phyloP scores from a whole-genome alignment of 257 asterid species.

The Solanum boliviense region DNA sequence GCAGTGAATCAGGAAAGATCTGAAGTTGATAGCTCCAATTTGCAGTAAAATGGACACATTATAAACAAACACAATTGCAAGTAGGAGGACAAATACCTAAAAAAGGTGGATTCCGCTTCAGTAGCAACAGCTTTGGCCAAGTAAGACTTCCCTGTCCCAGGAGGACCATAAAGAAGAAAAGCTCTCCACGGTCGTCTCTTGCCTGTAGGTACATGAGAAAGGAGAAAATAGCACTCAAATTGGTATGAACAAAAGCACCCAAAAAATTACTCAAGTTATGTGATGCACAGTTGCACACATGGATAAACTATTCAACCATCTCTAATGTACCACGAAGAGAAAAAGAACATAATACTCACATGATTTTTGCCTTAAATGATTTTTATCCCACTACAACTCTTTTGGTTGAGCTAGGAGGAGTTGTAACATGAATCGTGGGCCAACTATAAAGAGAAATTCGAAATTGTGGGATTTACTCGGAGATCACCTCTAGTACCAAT shows the following conservation, averaged over 20 bases:
- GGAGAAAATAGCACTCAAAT: background rate
- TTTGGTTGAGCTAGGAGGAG: background rate
- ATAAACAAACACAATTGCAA: background rate
- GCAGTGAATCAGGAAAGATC: background rate
- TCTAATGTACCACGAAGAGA: background rate
- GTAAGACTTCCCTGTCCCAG: slow-evolving; percentile 98
- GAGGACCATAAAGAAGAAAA: slow-evolving; percentile 96
- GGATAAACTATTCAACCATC: background rate
- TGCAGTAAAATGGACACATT: background rate
- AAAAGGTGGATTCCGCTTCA: slow-evolving; percentile 96
- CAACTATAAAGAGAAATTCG: background rate
- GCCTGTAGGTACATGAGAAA: slow-evolving; percentile 28
- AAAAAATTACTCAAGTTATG: background rate
- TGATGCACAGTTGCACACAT: background rate
- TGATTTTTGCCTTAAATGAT: background rate
- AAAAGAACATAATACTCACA: background rate
- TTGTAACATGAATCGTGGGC: background rate
- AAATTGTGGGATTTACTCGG: background rate
- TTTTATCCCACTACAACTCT: background rate
- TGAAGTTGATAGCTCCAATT: background rate
- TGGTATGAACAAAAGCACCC: background rate
- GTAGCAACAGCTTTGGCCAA: slow-evolving; percentile 99
- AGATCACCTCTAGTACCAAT: background rate
- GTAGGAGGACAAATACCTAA: slow-evolving; percentile 45
- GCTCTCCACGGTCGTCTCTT: slow-evolving; percentile 93